Percentiles rank a stretch among this genome's conserved stretches.
phyloP scores from a whole-genome alignment of 495 filamentous ascomycete species.

The Platismatia glauca region DNA sequence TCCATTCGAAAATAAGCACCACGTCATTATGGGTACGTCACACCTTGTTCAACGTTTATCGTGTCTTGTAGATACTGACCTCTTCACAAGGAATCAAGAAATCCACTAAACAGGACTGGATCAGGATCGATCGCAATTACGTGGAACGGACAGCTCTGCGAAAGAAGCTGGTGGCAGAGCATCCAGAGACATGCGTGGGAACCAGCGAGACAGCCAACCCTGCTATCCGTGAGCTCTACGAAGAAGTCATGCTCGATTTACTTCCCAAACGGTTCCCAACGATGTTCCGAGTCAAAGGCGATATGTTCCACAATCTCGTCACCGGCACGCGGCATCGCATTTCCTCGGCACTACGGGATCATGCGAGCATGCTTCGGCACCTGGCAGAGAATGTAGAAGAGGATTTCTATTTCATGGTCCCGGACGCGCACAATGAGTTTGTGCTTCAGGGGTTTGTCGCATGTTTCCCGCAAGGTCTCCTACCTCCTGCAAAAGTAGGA shows the following conservation, averaged over 20 bases:
- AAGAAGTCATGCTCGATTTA: constrained; percentile 52
- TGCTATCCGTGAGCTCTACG: constrained; percentile 49
- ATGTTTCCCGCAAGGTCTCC: constrained; percentile 68
- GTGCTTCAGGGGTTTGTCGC: constrained; percentile 56
- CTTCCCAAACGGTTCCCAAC: constrained; percentile 57
- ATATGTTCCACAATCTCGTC: constrained; percentile 13
- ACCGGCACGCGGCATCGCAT: constrained; percentile 19
- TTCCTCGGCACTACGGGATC: constrained; percentile 33
- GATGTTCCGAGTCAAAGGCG: constrained; percentile 41
- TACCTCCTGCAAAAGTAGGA: constrained; percentile 54
- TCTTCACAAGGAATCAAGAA: constrained; percentile 15
- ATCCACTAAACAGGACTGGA: constrained; percentile 15
- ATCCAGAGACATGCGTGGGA: constrained; percentile 1
- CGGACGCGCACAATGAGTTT: constrained; percentile 37
- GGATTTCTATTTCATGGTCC: constrained; percentile 68
- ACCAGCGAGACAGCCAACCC: constrained; percentile 21
- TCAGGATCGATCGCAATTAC: constrained; percentile 17
- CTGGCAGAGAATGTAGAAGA: constrained; percentile 45
- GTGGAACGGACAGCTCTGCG: constrained; percentile 10
- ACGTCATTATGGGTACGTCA: constrained; percentile 16
- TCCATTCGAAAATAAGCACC: constrained; percentile 13
- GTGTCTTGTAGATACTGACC: neutral
- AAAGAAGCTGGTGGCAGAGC: constrained; percentile 9
- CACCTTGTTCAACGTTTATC: neutral
- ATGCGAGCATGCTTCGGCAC: constrained; percentile 32